phyloP scores from a whole-genome alignment of 495 filamentous ascomycete genomes.

The Cercophora sp. region DNA sequence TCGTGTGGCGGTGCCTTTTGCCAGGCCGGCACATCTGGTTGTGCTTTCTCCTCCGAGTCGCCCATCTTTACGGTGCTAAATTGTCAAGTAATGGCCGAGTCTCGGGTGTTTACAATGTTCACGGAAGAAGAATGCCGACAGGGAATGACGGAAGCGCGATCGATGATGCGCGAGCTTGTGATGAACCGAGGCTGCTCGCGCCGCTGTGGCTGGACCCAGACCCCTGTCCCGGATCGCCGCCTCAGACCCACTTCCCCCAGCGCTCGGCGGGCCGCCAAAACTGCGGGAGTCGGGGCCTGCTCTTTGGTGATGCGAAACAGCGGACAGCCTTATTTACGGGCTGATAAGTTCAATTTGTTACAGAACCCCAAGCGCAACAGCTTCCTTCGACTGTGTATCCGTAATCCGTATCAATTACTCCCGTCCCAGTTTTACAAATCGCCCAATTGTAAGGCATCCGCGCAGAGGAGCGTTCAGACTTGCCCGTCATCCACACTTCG shows the following conservation, averaged over 20 bases:
- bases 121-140: neutral
- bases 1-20: slow-evolving; percentile 14
- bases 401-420: neutral
- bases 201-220: neutral
- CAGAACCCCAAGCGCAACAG: neutral
- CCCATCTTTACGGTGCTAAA: too few relatives aligned
- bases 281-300: neutral
- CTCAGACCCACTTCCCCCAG: slow-evolving; percentile 1
- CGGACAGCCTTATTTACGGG: slow-evolving; percentile 12
- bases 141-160: neutral
- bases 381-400: neutral
- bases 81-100: too few relatives aligned
- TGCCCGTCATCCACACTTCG: too few relatives aligned
- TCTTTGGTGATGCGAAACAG: slow-evolving; percentile 12
- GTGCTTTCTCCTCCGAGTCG: slow-evolving; percentile 12
- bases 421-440: too few relatives aligned
- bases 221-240: neutral
- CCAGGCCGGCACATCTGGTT: slow-evolving; percentile 17
- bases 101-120: neutral
- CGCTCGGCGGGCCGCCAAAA: neutral
- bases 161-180: slow-evolving; percentile 3
- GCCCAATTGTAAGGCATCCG: too few relatives aligned
- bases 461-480: too few relatives aligned
- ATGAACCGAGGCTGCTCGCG: slow-evolving; percentile 13
- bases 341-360: slow-evolving; percentile 2